These are phyloP conservation scores for Dendrobium nobile DNA, from an alignment of 106 monocot species.

Conservation along the genomic window DNA sequence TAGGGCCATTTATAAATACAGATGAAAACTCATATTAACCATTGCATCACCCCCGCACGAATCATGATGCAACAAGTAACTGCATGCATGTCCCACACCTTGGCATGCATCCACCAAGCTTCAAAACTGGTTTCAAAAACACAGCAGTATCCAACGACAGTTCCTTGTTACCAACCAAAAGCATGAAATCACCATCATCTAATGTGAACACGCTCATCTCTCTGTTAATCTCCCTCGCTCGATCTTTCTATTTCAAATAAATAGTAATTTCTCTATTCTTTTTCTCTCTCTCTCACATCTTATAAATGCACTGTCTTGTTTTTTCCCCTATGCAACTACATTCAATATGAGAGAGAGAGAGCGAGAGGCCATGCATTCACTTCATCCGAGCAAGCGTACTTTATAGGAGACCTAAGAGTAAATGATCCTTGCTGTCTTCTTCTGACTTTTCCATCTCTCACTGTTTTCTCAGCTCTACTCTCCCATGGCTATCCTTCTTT, in stretches of 20 bases:
- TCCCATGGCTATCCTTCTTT: neutral
- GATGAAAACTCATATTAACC: no score
- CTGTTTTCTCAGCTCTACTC: neutral
- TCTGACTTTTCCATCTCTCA: constrained; percentile 21
- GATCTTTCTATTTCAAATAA: neutral
- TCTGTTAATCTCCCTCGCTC: neutral
- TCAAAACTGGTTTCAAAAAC: neutral
- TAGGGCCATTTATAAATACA: no score
- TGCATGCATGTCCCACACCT: neutral
- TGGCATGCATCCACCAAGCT: neutral
- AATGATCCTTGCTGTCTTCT: constrained; percentile 31
- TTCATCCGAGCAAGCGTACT: constrained; percentile 8
- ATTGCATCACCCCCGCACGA: neutral
- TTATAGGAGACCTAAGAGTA: constrained; percentile 11
- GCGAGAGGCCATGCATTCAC: constrained; percentile 7
- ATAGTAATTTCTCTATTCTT: neutral
- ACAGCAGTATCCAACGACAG: neutral
- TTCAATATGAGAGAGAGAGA: constrained; percentile 1
- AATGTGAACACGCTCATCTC: neutral
- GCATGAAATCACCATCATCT: neutral
- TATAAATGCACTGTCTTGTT: neutral
- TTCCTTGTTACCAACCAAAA: neutral
- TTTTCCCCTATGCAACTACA: neutral
- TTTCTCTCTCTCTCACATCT: neutral
- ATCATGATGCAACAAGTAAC: neutral